These are phyloP conservation scores for Mycena sp. DNA, from an alignment of 1,284 basidiomycete genomes.

Conservation along the genomic window DNA sequence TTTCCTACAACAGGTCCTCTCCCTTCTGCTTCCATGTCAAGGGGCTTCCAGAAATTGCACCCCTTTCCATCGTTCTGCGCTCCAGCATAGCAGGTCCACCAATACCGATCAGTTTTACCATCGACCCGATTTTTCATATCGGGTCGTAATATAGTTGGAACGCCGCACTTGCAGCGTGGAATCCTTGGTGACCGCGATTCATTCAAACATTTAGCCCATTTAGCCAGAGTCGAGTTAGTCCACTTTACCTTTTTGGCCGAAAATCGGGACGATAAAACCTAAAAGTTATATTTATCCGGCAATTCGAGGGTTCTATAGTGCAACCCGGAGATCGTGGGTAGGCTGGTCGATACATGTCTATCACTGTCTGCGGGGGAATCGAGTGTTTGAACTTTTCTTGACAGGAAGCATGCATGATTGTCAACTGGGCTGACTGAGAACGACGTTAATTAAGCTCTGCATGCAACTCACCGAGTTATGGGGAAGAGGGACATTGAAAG, in stretches of 20 bases:
- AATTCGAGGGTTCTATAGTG: constrained; percentile 63
- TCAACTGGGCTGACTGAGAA: constrained; percentile 55
- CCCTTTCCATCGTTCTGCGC: constrained; percentile 87
- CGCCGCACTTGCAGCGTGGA: constrained; percentile 81
- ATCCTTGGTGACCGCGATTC: constrained; percentile 48
- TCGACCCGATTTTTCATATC: constrained; percentile 78
- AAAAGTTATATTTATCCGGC: constrained; percentile 91
- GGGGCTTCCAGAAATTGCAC: constrained; percentile 82
- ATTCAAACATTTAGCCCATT: not conserved
- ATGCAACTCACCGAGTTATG: constrained; percentile 79
- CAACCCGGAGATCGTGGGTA: constrained; percentile 55
- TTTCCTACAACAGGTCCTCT: constrained; percentile 52
- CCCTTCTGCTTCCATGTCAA: constrained; percentile 82
- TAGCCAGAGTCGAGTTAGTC: not conserved
- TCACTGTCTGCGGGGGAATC: constrained; percentile 77
- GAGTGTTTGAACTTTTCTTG: constrained; percentile 92
- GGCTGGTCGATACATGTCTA: constrained; percentile 81
- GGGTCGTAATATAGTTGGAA: constrained; percentile 80
- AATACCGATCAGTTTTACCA: constrained; percentile 68
- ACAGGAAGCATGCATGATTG: constrained; percentile 93
- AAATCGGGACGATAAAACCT: constrained; percentile 91
- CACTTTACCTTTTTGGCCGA: constrained; percentile 51
- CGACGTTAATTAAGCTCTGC: not conserved
- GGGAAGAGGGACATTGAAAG: constrained; percentile 84
- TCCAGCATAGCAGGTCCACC: constrained; percentile 89